A percentile compares a stretch with the other conserved stretches of the same genome.
phyloP scores from a whole-genome alignment of 2,329 filamentous ascomycete genomes.

The Alternaria alternata region DNA sequence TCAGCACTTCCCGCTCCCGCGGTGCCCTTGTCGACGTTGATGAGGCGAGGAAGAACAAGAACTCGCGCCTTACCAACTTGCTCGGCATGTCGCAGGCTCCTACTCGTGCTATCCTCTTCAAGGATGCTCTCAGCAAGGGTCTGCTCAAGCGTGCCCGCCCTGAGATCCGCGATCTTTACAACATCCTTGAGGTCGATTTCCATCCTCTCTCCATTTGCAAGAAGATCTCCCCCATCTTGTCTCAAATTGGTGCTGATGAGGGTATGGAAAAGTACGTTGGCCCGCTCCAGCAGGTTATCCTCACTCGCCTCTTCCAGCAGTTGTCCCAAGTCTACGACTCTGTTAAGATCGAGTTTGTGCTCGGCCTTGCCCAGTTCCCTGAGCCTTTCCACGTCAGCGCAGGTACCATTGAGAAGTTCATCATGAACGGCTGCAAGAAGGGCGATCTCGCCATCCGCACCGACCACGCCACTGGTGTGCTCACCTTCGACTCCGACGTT shows the following conservation, averaged over 20 bases:
- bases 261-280: conserved; percentile 98
- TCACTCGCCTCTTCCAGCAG: conserved; percentile 98
- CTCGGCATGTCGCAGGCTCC: conserved; percentile 91
- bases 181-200: conserved; percentile 99
- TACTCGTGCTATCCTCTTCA: conserved; percentile 89
- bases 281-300: conserved; percentile 96
- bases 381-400: conserved; percentile 93
- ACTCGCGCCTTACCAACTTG: conserved; percentile 93
- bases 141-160: conserved; percentile 90
- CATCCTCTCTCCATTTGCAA: conserved; percentile 98
- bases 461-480: conserved; percentile 91
- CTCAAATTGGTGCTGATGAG: conserved; percentile 89
- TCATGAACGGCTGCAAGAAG: conserved; percentile 99
- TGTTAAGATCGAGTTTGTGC: conserved; percentile 91
- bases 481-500: conserved; percentile 97
- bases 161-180: conserved; percentile 96
- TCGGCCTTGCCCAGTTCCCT: conserved; percentile 92
- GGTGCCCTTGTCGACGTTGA: conserved; percentile 97
- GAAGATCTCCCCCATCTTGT: conserved; percentile 96
- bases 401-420: conserved; percentile 97
- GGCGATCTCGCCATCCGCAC: conserved; percentile 95
- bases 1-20: conserved; percentile 95
- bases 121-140: conserved; percentile 93
- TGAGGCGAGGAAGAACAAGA: conserved; percentile 98
- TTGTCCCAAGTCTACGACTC: conserved; percentile 99